phyloP scores from a whole-genome alignment of 1,284 basidiomycete species.

The Irpex sp. region DNA sequence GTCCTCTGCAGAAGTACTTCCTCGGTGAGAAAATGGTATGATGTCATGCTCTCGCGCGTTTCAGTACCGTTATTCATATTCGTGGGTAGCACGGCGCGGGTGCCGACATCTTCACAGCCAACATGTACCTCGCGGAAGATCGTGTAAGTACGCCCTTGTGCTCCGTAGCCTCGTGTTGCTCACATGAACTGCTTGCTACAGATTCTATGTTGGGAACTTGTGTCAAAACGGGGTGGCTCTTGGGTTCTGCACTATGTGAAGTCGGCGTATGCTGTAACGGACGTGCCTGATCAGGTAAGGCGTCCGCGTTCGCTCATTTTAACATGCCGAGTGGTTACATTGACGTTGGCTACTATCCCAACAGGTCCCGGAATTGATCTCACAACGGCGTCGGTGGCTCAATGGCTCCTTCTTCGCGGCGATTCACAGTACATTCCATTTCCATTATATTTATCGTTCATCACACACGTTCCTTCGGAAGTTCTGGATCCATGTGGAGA shows the following conservation, averaged over 20 bases:
- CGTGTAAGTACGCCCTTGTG: slow-evolving; percentile 40
- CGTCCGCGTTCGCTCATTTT: not conserved
- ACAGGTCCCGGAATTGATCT: slow-evolving; percentile 83
- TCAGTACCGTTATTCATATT: not conserved
- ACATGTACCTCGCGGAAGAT: slow-evolving; percentile 95
- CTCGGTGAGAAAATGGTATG: slow-evolving; percentile 83
- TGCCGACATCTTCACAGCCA: slow-evolving; percentile 87
- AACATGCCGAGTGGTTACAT: not conserved
- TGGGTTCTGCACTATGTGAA: slow-evolving; percentile 96
- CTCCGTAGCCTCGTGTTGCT: not conserved
- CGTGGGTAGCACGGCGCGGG: slow-evolving; percentile 62
- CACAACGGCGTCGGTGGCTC: slow-evolving; percentile 90
- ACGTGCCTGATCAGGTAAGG: slow-evolving; percentile 78
- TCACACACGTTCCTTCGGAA: slow-evolving; percentile 82
- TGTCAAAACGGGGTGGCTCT: slow-evolving; percentile 78
- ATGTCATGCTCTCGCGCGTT: slow-evolving; percentile 14
- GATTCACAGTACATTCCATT: slow-evolving; percentile 85
- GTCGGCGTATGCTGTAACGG: slow-evolving; percentile 87
- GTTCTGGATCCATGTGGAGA: slow-evolving; percentile 91
- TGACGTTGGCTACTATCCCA: not conserved
- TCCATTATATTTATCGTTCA: slow-evolving; percentile 89
- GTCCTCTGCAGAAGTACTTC: slow-evolving; percentile 93
- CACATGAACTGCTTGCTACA: slow-evolving; percentile 18
- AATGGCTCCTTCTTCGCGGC: slow-evolving; percentile 98
- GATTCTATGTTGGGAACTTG: slow-evolving; percentile 93